phyloP scores from a whole-genome alignment of 2,329 filamentous ascomycete genomes.

The Colletotrichum neosansevieriae region DNA sequence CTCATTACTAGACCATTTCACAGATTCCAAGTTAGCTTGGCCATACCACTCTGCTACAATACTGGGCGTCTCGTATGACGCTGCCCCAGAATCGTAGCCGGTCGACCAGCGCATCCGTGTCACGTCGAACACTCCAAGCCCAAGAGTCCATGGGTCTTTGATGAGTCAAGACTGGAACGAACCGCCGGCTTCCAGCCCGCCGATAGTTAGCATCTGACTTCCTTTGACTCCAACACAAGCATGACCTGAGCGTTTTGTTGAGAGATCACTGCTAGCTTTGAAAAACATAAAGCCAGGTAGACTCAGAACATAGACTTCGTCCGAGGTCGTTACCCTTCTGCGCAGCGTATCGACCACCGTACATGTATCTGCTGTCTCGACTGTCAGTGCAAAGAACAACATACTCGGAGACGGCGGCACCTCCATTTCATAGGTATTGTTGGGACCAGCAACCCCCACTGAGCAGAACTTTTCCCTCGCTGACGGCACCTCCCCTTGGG shows the following conservation, averaged over 20 bases:
- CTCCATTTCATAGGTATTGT: conserved; percentile 53
- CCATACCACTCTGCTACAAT: conserved; percentile 51
- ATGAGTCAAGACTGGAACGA: conserved; percentile 43
- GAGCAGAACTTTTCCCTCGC: conserved; percentile 48
- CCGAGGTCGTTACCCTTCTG: conserved; percentile 41
- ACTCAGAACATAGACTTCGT: conserved; percentile 52
- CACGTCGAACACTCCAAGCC: conserved; percentile 56
- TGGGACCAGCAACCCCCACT: conserved; percentile 48
- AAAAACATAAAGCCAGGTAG: conserved; percentile 54
- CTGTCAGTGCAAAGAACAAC: no score
- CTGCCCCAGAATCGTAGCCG: conserved; percentile 50
- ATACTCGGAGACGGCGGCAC: conserved; percentile 17
- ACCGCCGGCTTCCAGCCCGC: conserved; percentile 48
- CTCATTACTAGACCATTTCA: conserved; percentile 45
- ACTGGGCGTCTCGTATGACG: conserved; percentile 49
- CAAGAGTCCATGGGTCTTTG: conserved; percentile 51
- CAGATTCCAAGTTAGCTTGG: conserved; percentile 44
- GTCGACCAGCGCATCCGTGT: conserved; percentile 50
- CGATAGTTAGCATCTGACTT: conserved; percentile 55
- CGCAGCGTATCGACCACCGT: conserved; percentile 48
- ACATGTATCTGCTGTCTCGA: conserved; percentile 48
- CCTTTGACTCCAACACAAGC: conserved; percentile 51
- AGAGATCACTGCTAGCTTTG: conserved; percentile 43
- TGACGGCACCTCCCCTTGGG: conserved; percentile 47
- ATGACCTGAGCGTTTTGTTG: conserved; percentile 47